These are phyloP conservation scores for Microcera coccophila DNA, from an alignment of 2,329 filamentous ascomycete species.

Conservation along the genomic window DNA sequence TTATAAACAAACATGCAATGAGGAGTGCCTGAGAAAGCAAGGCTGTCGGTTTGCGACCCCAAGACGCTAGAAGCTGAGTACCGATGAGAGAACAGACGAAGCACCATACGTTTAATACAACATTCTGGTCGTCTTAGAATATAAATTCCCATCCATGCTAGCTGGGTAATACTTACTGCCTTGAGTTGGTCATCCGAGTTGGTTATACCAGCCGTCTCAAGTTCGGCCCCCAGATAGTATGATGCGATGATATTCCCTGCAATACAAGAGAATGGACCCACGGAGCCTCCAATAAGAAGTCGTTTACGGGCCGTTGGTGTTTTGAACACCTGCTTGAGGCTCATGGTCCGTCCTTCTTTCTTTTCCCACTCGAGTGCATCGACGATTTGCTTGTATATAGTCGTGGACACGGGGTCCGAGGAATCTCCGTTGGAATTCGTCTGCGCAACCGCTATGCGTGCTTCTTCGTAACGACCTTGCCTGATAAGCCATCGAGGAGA, in stretches of 20 bases:
- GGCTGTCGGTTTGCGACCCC: slow-evolving; percentile 43
- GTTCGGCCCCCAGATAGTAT: slow-evolving; percentile 3
- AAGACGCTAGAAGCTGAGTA: slow-evolving; percentile 38
- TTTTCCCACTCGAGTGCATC: slow-evolving; percentile 39
- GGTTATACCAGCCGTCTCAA: background rate
- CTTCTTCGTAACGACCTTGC: slow-evolving; percentile 39
- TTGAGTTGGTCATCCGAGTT: background rate
- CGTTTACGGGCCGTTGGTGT: slow-evolving; percentile 47
- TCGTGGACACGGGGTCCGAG: slow-evolving; percentile 24
- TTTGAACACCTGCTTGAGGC: slow-evolving; percentile 38
- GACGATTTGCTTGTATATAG: slow-evolving; percentile 33
- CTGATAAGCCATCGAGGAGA: slow-evolving; percentile 46
- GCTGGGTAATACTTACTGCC: too few species aligned
- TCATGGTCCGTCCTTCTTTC: slow-evolving; percentile 42
- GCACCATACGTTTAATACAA: slow-evolving; percentile 50
- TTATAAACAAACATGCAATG: slow-evolving; percentile 45
- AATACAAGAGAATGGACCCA: slow-evolving; percentile 47
- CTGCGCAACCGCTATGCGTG: slow-evolving; percentile 39
- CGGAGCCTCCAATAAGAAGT: slow-evolving; percentile 43
- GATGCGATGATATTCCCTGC: slow-evolving; percentile 4
- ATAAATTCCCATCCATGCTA: too few species aligned
- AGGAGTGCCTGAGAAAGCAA: slow-evolving; percentile 36
- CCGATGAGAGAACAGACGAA: slow-evolving; percentile 39
- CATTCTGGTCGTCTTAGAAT: too few species aligned
- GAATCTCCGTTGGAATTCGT: slow-evolving; percentile 43